These are phyloP conservation scores for Spergularia bocconei DNA, from an alignment of 148 eudicot species.

Conservation along the genomic window DNA sequence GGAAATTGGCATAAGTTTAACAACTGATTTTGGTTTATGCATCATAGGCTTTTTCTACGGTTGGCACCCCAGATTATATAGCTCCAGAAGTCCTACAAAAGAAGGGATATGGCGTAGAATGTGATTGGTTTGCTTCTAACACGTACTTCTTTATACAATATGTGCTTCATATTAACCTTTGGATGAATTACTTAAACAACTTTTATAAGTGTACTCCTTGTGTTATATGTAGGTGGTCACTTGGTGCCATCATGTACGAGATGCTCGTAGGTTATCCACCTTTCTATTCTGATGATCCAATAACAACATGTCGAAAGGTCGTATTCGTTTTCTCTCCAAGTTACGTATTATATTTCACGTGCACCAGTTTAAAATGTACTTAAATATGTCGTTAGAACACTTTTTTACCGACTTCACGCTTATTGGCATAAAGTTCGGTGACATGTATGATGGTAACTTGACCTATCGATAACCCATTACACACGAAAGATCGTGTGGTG, in stretches of 20 bases:
- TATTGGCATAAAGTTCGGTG: no score
- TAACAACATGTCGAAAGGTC: slow-evolving; percentile 91
- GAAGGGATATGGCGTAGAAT: slow-evolving; percentile 93
- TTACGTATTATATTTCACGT: no score
- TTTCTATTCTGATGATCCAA: slow-evolving; percentile 83
- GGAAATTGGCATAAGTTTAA: not conserved
- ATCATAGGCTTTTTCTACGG: slow-evolving; percentile 87
- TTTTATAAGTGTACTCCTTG: not conserved
- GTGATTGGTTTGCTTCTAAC: slow-evolving; percentile 76
- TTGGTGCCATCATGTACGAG: slow-evolving; percentile 93
- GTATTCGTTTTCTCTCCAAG: not conserved
- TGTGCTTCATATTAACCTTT: no score
- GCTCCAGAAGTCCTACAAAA: slow-evolving; percentile 87
- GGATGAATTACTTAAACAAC: no score
- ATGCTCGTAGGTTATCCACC: slow-evolving; percentile 97
- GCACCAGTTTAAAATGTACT: no score
- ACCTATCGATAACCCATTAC: no score
- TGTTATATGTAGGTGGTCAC: slow-evolving; percentile 75
- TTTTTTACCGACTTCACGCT: no score
- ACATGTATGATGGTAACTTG: no score
- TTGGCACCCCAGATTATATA: slow-evolving; percentile 95
- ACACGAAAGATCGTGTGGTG: no score
- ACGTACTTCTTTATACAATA: not conserved
- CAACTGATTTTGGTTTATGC: not conserved
- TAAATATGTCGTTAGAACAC: no score